Conservation (phyloP, 495 filamentous ascomycete genomes). For the Penicillium alfredii region DNA sequence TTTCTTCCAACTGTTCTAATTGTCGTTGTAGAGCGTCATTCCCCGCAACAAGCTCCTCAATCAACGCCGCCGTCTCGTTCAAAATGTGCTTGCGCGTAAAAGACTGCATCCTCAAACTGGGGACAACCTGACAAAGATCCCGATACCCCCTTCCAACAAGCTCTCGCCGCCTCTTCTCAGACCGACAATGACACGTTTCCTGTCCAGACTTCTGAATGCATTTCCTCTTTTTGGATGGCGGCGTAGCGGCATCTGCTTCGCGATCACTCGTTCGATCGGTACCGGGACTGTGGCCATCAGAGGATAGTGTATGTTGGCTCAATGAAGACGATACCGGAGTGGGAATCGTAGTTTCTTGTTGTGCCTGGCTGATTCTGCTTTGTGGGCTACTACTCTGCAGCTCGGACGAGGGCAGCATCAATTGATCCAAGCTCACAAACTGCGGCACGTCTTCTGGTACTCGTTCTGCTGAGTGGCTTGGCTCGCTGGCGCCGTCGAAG, state of each 20-base stretch:
- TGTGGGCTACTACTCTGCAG: not conserved
- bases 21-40: slow-evolving; percentile 12
- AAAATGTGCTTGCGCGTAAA: slow-evolving; percentile 22
- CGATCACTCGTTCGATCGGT: slow-evolving; percentile 1
- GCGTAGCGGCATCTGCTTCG: too few species aligned
- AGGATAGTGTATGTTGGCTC: not conserved
- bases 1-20: slow-evolving; percentile 5
- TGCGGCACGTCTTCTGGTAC: too few species aligned
- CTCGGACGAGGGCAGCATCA: not conserved
- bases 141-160: slow-evolving; percentile 15
- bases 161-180: slow-evolving; percentile 24
- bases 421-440: too few species aligned
- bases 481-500: slow-evolving; percentile 7
- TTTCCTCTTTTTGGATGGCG: slow-evolving; percentile 21
- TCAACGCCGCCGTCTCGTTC: slow-evolving; percentile 13
- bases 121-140: slow-evolving; percentile 13
- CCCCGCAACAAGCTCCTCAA: slow-evolving; percentile 8
- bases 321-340: too few species aligned
- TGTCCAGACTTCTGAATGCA: slow-evolving; percentile 22
- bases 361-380: not conserved
- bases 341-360: too few species aligned
- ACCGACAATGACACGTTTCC: slow-evolving; percentile 20
- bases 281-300: not conserved
- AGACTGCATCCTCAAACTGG: slow-evolving; percentile 12
- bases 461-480: not conserved